These are phyloP conservation scores for Aegle marmelos DNA, from an alignment of 345 rosid genomes.

Conservation along the genomic window DNA sequence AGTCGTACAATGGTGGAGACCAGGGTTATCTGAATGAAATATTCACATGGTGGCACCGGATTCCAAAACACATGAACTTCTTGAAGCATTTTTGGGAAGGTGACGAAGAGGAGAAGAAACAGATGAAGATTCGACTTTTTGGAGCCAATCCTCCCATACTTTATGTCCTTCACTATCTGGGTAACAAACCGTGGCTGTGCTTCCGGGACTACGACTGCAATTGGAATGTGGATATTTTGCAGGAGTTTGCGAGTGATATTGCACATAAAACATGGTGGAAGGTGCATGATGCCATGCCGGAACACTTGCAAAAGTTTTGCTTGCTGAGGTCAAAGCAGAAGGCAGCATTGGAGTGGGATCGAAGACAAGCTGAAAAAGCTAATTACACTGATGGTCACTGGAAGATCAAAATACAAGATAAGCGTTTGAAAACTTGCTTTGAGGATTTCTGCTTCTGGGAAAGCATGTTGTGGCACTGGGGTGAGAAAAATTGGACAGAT, in stretches of 20 bases:
- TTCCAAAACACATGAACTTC: constrained; percentile 89
- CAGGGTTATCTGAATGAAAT: constrained; percentile 89
- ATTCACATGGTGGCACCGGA: constrained; percentile 99
- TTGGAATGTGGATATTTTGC: constrained; percentile 82
- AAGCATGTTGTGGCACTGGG: constrained; percentile 94
- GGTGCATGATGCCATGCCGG: constrained; percentile 82
- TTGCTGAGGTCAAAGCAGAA: constrained; percentile 74
- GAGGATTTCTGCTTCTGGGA: constrained; percentile 83
- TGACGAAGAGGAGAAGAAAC: constrained; percentile 69
- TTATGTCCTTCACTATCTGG: constrained; percentile 81
- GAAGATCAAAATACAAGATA: constrained; percentile 70
- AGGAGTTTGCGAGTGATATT: constrained; percentile 73
- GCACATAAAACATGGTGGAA: constrained; percentile 89
- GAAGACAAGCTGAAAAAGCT: constrained; percentile 79
- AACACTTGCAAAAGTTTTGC: constrained; percentile 65
- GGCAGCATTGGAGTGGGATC: constrained; percentile 85
- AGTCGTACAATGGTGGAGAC: constrained; percentile 90
- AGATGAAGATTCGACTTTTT: constrained; percentile 59
- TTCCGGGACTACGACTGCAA: constrained; percentile 93
- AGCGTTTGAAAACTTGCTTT: constrained; percentile 61
- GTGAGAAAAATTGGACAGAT: constrained; percentile 67
- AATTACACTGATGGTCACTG: constrained; percentile 78
- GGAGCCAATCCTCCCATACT: constrained; percentile 82
- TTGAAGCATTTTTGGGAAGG: constrained; percentile 98
- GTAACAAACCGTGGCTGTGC: constrained; percentile 86